Base-by-base conservation (phyloP, 2,329 filamentous ascomycete species). In the Botrytis byssoidea region DNA sequence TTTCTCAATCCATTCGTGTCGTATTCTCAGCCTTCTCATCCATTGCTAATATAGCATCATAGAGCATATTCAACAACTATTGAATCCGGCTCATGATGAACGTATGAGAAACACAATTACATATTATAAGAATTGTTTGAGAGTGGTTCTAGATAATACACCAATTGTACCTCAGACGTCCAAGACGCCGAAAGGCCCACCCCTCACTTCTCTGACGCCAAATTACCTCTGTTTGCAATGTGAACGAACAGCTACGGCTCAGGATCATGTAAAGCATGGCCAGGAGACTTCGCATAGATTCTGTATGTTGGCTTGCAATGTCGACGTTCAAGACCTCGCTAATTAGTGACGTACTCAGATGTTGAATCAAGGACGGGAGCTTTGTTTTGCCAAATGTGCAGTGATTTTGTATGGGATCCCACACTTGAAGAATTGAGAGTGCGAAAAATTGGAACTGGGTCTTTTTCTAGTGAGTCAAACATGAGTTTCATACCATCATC, bases 321-420 rank as follows among this genome's bases (percentile, higher is more conserved):
- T 9, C 25, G 29, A 7, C 32, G 10, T 44, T 68, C 16, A 44
- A 20, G 25, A 29, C n/a, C 55, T 40, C 40, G 57, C 60, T 72
- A 59, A 70, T 72, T 75, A 55, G 76, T 65, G 55, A n/a, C 32
- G 60, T 55, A 51, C 48, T 66, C 77, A 94, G 92, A 92, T 80
- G 91, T 95, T 57, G 93, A 96, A 79, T 95, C 93, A 37, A 86
- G 90, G 74, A 91, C 88, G 77, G 93, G 93, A 57, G 87, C 89
- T 68, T 84, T 96, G 10, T 95, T 92, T 82, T 96, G 93, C 82
- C 91, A 94, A 77, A 90, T 93, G 80, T 96, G 93, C 80, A 89
- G 92, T 80, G 93, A 96, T 81, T 90, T 93, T 76, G 91, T 96
- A 46, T 95, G 93, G 86, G 93, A 96, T 78, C 92, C 92, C 9